These are phyloP conservation scores for Daldinia concentrica DNA, from an alignment of 495 filamentous ascomycete species.

Conservation along the genomic window DNA sequence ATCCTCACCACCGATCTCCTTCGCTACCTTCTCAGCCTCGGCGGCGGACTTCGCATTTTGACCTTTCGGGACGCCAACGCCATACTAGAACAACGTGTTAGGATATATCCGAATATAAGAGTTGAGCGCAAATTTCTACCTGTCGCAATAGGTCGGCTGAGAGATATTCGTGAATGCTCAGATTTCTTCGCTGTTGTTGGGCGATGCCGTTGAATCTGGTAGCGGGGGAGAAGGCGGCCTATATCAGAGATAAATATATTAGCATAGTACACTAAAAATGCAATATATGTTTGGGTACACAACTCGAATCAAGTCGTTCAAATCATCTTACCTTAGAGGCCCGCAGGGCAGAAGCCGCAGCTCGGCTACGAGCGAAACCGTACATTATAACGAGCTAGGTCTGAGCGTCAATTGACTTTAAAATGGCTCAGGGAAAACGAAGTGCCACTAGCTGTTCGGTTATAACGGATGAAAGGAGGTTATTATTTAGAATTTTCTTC, in stretches of 20 bases:
- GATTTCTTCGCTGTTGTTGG: conserved; percentile 77
- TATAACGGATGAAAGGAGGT: conserved; percentile 26
- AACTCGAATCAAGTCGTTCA: conserved; percentile 17
- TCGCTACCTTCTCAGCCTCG: conserved; percentile 92
- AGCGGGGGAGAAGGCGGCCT: conserved; percentile 52
- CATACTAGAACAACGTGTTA: conserved; percentile 72
- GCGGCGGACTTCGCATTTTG: conserved; percentile 80
- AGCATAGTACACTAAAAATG: conserved; percentile 11
- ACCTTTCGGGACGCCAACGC: conserved; percentile 89
- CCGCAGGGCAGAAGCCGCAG: conserved; percentile 59
- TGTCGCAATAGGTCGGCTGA: conserved; percentile 87
- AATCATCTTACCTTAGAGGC: conserved; percentile 55
- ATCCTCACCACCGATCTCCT: conserved; percentile 89
- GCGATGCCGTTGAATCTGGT: conserved; percentile 55
- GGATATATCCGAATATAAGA: conserved; percentile 28
- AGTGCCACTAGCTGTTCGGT: conserved; percentile 18
- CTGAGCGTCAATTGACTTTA: conserved; percentile 31
- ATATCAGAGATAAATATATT: conserved; percentile 1
- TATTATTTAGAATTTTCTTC: neutral
- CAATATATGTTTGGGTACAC: neutral
- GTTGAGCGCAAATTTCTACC: conserved; percentile 61
- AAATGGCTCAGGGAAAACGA: conserved; percentile 30
- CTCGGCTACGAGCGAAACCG: conserved; percentile 58
- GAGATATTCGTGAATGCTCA: conserved; percentile 97
- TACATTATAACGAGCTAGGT: conserved; percentile 50